Percentiles rank a stretch among this genome's conserved stretches.
phyloP scores from a whole-genome alignment of 2,329 filamentous ascomycete species.

The Ophiocordyceps australis region DNA sequence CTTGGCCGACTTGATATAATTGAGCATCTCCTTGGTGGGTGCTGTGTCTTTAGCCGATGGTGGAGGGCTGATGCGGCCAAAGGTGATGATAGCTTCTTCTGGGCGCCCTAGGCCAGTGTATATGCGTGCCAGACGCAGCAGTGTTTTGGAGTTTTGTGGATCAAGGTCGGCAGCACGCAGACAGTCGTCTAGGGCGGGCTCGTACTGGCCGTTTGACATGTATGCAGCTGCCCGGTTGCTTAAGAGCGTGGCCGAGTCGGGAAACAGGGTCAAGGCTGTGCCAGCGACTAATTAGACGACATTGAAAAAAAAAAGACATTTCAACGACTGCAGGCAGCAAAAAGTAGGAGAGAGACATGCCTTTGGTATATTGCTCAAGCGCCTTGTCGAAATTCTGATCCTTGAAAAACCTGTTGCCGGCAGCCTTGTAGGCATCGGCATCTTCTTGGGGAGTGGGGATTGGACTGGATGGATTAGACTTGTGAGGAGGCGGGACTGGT shows the following conservation, averaged over 20 bases:
- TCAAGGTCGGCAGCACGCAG: conserved; percentile 68
- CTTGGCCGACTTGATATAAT: conserved; percentile 65
- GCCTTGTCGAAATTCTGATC: conserved; percentile 76
- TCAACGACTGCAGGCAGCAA: neutral
- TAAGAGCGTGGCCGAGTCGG: conserved; percentile 72
- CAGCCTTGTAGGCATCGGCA: conserved; percentile 79
- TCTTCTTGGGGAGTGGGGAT: conserved; percentile 43
- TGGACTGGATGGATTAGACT: conserved; percentile 42
- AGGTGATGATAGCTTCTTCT: conserved; percentile 70
- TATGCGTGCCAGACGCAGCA: conserved; percentile 75
- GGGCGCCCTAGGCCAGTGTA: conserved; percentile 77
- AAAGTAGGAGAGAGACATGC: conserved; percentile 25
- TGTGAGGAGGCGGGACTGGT: conserved; percentile 56
- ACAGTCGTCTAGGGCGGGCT: conserved; percentile 73
- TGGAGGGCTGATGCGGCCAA: conserved; percentile 60
- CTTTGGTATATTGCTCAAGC: conserved; percentile 88
- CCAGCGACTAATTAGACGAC: conserved; percentile 2
- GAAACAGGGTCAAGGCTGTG: conserved; percentile 64
- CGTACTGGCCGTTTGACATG: conserved; percentile 71
- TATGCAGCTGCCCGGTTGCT: conserved; percentile 90
- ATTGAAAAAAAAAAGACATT: too few species aligned
- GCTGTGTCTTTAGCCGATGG: conserved; percentile 74
- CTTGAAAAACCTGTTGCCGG: conserved; percentile 95
- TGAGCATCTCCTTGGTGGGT: conserved; percentile 68
- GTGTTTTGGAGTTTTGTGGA: conserved; percentile 70